Base-by-base conservation (phyloP, 139 green algal genomes). In the Micromonas commoda region DNA sequence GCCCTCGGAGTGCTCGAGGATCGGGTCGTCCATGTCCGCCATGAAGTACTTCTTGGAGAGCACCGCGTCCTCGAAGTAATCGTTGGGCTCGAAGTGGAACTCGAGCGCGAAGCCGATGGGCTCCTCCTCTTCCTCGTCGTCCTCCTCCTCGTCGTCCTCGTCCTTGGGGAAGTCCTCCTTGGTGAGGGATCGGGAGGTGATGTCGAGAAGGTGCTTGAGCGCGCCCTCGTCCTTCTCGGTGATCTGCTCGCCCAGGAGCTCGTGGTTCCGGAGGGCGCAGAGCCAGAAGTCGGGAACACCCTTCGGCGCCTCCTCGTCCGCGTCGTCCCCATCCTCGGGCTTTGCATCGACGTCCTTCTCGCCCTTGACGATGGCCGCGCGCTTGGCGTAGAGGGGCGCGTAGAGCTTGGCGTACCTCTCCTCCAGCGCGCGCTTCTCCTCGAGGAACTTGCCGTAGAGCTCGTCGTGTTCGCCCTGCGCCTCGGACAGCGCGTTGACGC, bases 211-310 rank as follows among this genome's bases (percentile, higher is more conserved):
- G 81, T 90, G 91, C 52, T 88, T 87, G 28, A 98, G 85, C 26
- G 92, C 87, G 29, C 88, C 90, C 64, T 91, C 83, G 72, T 98
- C 93, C 82, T 94, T 93, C 64, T 97, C 92, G 33, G 84, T 84
- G 65, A 88, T 87, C 80, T 77, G 26, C 35, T 84, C 75, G 3
- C 24, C 77, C 19, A 88, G 85, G 34, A 86, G 77, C 28, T 92
- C 87, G 81, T 90, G 87, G 72, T 90, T 89, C 31, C 86, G 83
- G 61, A 97, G 73, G 24, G 90, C 91, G 0, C 78, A 85, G 13
- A 89, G 73, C 93, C 93, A 97, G 81, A 97, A 97, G 54, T 93
- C 86, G 23, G 93, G 92, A 52, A 97, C 57, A 26, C 65, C 76
- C 39, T 73, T 35, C 33, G 60, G 45, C 21, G 16, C 66, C 37